phyloP scores from a whole-genome alignment of 2,329 filamentous ascomycete genomes.

The Orbilia quercus region DNA sequence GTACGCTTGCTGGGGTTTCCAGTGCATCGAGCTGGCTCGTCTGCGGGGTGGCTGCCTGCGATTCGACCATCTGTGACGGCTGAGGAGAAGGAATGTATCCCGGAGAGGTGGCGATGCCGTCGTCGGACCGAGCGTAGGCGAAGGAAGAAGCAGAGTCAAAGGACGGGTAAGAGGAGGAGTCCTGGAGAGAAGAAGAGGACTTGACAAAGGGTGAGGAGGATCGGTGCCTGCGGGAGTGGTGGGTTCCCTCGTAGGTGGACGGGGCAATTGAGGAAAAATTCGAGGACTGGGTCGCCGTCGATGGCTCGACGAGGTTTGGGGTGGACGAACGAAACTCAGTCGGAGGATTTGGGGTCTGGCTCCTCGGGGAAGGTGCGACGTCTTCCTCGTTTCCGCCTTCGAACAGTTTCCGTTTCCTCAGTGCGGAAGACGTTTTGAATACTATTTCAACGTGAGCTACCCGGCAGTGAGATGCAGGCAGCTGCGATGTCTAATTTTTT shows the following conservation, averaged over 20 bases:
- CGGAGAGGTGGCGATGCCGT: conserved; percentile 43
- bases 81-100: conserved; percentile 49
- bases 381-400: conserved; percentile 53
- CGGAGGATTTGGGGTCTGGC: conserved; percentile 56
- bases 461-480: conserved; percentile 50
- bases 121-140: conserved; percentile 50
- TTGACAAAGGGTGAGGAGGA: conserved; percentile 39
- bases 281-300: conserved; percentile 27
- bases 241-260: neutral
- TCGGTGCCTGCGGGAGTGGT: conserved; percentile 23
- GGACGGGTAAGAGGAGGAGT: conserved; percentile 29
- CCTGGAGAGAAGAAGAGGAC: conserved; percentile 33
- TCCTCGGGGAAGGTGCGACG: conserved; percentile 46
- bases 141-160: conserved; percentile 19
- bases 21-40: conserved; percentile 42
- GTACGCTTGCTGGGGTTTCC: neutral
- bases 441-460: conserved; percentile 38
- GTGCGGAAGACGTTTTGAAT: conserved; percentile 57
- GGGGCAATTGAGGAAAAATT: conserved; percentile 30
- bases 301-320: conserved; percentile 43
- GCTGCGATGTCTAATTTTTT: conserved; percentile 42
- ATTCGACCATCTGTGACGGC: conserved; percentile 55
- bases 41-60: conserved; percentile 49
- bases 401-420: conserved; percentile 56
- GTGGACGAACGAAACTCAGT: conserved; percentile 53